Percentiles rank a stretch among this genome's conserved stretches.
phyloP scores from a whole-genome alignment of 495 filamentous ascomycete genomes.

The Xylaria castorea region DNA sequence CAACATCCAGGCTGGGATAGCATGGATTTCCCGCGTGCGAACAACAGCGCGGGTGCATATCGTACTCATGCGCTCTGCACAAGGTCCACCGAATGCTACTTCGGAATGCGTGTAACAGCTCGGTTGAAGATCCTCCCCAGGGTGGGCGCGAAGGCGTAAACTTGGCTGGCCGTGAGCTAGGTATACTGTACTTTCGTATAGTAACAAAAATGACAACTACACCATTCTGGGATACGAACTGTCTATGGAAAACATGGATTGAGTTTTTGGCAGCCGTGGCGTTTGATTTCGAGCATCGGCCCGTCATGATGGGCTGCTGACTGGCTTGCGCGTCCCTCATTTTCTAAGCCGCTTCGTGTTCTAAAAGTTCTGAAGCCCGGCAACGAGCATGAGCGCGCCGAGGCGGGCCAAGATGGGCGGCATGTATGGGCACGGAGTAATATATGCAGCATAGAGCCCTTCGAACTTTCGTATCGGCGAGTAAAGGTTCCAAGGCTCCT shows the following conservation, averaged over 20 bases:
- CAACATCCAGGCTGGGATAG: background rate
- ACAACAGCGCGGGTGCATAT: background rate
- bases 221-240: background rate
- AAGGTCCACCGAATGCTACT: conserved; percentile 11
- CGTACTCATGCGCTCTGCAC: conserved; percentile 3
- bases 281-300: background rate
- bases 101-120: conserved; percentile 9
- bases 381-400: background rate
- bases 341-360: background rate
- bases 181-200: background rate
- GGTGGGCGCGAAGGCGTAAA: background rate
- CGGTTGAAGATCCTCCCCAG: background rate
- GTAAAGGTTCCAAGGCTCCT: conserved; percentile 2
- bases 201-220: too few relatives aligned
- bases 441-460: background rate
- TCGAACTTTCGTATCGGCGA: background rate
- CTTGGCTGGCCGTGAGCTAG: background rate
- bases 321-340: background rate
- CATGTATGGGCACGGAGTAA: background rate
- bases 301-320: background rate
- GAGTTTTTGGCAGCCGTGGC: background rate
- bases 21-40: conserved; percentile 8
- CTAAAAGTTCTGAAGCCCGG: background rate
- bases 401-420: background rate
- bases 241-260: background rate